A percentile compares a stretch with the other conserved stretches of the same genome.
Conservation (phyloP, 2,329 filamentous ascomycete species). For the Paecilomyces sp. region DNA sequence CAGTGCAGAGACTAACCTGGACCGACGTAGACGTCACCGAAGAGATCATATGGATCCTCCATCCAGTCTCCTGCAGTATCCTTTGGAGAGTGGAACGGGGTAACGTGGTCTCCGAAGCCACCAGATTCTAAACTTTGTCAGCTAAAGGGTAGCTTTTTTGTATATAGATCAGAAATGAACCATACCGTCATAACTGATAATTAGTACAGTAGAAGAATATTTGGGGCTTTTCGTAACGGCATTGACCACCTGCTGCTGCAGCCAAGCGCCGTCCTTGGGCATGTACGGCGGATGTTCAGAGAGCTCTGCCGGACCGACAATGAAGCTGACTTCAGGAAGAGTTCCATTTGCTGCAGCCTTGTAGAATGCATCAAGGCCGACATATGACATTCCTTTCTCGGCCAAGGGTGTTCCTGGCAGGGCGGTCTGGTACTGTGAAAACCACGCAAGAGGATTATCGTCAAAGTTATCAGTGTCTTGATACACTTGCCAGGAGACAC, state of each 20-base stretch:
- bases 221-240: conserved; percentile 44
- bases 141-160: not conserved
- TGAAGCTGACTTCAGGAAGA: conserved; percentile 46
- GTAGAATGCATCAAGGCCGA: conserved; percentile 45
- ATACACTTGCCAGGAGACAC: conserved; percentile 45
- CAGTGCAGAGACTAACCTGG: conserved; percentile 21
- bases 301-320: conserved; percentile 44
- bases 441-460: conserved; percentile 50
- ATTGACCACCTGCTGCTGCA: conserved; percentile 47
- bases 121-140: conserved; percentile 38
- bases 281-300: conserved; percentile 49
- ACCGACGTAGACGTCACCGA: conserved; percentile 38
- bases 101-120: conserved; percentile 50
- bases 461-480: conserved; percentile 48
- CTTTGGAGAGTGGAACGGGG: conserved; percentile 43
- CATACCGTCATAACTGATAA: conserved; percentile 38
- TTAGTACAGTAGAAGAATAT: conserved; percentile 43
- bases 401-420: conserved; percentile 33
- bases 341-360: conserved; percentile 43
- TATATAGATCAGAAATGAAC: not conserved
- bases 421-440: conserved; percentile 46
- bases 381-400: conserved; percentile 40
- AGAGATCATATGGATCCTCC: conserved; percentile 36
- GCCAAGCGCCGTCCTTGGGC: conserved; percentile 49
- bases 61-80: conserved; percentile 49